Conservation (phyloP, 2,329 filamentous ascomycete species). For the Cadophora sp. region DNA sequence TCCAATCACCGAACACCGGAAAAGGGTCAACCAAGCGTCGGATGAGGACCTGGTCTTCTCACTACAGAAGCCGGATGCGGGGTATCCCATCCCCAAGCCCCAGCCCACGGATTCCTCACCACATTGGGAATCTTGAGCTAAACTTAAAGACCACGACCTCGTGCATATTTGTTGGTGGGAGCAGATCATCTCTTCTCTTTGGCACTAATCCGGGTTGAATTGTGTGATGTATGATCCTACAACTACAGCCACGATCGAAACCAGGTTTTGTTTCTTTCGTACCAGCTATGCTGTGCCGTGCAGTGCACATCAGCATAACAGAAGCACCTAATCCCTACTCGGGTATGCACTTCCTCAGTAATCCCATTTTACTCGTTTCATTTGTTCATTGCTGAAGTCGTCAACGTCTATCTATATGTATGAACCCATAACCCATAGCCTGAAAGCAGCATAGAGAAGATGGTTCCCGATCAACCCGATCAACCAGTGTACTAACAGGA, state of each 20-base stretch:
- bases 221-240: no score
- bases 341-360: neutral
- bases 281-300: neutral
- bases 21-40: neutral
- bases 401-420: slow-evolving; percentile 22
- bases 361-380: slow-evolving; percentile 21
- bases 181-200: no score
- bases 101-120: neutral
- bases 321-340: neutral
- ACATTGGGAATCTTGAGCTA: neutral
- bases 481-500: neutral
- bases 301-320: neutral
- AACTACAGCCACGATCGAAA: neutral
- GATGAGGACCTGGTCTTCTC: neutral
- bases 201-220: no score
- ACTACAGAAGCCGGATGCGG: neutral
- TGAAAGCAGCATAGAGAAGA: neutral
- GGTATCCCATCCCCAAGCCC: neutral
- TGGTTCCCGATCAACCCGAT: neutral
- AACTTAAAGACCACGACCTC: neutral
- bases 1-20: neutral
- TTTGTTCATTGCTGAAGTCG: slow-evolving; percentile 31
- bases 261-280: neutral
- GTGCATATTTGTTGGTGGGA: no score
- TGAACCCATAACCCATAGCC: neutral